A percentile compares a stretch with the other conserved stretches of the same genome.
Conservation (phyloP, 306 rosid genomes). For the Prunus mongolica region DNA sequence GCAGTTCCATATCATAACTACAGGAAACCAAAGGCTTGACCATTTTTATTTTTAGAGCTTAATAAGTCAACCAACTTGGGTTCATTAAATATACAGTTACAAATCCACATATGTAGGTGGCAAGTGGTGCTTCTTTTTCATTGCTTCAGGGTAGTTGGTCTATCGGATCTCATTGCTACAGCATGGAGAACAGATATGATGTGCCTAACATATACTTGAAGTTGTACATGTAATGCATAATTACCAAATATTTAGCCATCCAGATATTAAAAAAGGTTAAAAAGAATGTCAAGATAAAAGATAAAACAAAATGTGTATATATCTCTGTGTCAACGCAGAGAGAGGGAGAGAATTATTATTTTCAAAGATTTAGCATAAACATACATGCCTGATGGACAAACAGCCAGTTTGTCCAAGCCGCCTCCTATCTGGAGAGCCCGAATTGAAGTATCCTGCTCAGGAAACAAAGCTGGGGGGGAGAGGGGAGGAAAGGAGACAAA, state of each 20-base stretch:
- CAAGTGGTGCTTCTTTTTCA: not conserved
- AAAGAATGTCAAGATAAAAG: not conserved
- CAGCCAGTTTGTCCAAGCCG: slow-evolving; percentile 37
- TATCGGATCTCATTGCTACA: not conserved
- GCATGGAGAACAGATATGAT: not conserved
- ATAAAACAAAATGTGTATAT: not conserved
- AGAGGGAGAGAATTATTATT: not conserved
- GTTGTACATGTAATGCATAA: not conserved
- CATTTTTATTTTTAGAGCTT: not conserved
- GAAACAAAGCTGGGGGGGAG: slow-evolving; percentile 52
- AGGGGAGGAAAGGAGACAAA: slow-evolving; percentile 19
- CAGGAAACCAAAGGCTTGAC: not conserved
- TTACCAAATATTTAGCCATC: not conserved
- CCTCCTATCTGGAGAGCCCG: slow-evolving; percentile 81
- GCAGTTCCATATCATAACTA: not conserved
- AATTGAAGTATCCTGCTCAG: slow-evolving; percentile 70
- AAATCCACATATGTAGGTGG: not conserved
- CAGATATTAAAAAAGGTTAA: not conserved
- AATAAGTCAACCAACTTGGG: not conserved
- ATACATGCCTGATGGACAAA: slow-evolving; percentile 84
- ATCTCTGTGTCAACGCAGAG: not conserved
- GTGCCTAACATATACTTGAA: no score
- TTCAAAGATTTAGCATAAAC: slow-evolving; percentile 17
- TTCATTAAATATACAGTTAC: not conserved
- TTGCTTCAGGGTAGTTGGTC: not conserved